These are phyloP conservation scores for Pleurotus pulmonarius DNA, from an alignment of 768 basidiomycete genomes.

Conservation along the genomic window DNA sequence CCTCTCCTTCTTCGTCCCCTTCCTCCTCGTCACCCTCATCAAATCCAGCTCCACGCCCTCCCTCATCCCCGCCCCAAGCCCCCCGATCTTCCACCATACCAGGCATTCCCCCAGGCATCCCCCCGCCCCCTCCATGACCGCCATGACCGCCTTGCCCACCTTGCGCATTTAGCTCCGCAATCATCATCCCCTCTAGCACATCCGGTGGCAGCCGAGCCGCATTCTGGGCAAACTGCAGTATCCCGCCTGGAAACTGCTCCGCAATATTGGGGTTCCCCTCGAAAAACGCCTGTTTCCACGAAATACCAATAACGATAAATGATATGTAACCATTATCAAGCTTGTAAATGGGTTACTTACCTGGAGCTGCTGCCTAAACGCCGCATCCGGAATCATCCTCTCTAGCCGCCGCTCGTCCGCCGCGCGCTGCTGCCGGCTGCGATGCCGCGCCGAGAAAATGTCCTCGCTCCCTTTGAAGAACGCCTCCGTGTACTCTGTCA, in stretches of 20 bases:
- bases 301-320: background rate
- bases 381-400: constrained; percentile 54
- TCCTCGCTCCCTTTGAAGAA: constrained; percentile 75
- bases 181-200: constrained; percentile 57
- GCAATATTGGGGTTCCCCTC: constrained; percentile 53
- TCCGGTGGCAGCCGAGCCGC: constrained; percentile 53
- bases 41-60: background rate
- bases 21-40: constrained; percentile 23
- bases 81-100: constrained; percentile 15
- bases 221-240: constrained; percentile 60
- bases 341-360: constrained; percentile 21
- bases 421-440: background rate
- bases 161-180: constrained; percentile 33
- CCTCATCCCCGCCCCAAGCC: constrained; percentile 17
- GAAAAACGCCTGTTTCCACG: constrained; percentile 39
- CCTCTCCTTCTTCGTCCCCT: constrained; percentile 23
- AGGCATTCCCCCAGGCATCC: constrained; percentile 45
- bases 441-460: constrained; percentile 27
- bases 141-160: constrained; percentile 23
- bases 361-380: constrained; percentile 54
- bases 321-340: background rate
- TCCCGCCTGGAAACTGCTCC: constrained; percentile 58
- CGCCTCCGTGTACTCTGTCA: constrained; percentile 61
- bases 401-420: constrained; percentile 51
- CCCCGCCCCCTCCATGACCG: constrained; percentile 31